Percentiles rank a stretch among this genome's conserved stretches.
These are phyloP conservation scores for Thelonectria olida DNA, from an alignment of 2,329 filamentous ascomycete genomes.

Conservation along the genomic window DNA sequence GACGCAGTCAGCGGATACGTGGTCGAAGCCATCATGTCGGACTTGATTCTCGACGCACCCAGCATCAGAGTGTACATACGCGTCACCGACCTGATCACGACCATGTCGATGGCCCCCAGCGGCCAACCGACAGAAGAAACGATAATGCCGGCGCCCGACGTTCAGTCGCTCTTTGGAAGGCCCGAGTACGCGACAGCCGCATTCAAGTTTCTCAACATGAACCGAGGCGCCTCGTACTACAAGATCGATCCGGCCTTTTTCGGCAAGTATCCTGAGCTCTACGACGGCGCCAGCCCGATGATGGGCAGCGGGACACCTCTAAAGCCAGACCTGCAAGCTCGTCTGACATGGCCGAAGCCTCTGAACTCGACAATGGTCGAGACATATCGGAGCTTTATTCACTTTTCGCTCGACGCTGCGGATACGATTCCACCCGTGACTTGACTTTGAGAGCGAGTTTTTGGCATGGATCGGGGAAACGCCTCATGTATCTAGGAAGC, in stretches of 20 bases:
- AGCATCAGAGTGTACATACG: slow-evolving; percentile 40
- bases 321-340: slow-evolving; percentile 40
- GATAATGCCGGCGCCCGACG: slow-evolving; percentile 37
- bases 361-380: slow-evolving; percentile 41
- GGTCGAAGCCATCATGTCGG: slow-evolving; percentile 42
- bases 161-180: slow-evolving; percentile 33
- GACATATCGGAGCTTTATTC: slow-evolving; percentile 45
- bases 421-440: slow-evolving; percentile 25
- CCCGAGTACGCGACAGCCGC: slow-evolving; percentile 38
- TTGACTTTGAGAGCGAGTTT: neutral
- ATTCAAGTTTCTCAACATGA: slow-evolving; percentile 43
- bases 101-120: slow-evolving; percentile 28
- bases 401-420: slow-evolving; percentile 43
- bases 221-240: slow-evolving; percentile 43
- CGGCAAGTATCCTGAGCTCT: slow-evolving; percentile 44
- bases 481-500: neutral
- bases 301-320: slow-evolving; percentile 42
- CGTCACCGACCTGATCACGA: slow-evolving; percentile 43
- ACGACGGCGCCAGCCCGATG: slow-evolving; percentile 37
- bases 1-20: slow-evolving; percentile 46
- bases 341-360: slow-evolving; percentile 42
- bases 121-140: slow-evolving; percentile 8
- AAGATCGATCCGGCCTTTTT: slow-evolving; percentile 46
- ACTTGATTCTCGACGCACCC: slow-evolving; percentile 37
- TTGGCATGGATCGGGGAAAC: neutral